Conservation (phyloP, 305 asterid species). For the Ajuga reptans region DNA sequence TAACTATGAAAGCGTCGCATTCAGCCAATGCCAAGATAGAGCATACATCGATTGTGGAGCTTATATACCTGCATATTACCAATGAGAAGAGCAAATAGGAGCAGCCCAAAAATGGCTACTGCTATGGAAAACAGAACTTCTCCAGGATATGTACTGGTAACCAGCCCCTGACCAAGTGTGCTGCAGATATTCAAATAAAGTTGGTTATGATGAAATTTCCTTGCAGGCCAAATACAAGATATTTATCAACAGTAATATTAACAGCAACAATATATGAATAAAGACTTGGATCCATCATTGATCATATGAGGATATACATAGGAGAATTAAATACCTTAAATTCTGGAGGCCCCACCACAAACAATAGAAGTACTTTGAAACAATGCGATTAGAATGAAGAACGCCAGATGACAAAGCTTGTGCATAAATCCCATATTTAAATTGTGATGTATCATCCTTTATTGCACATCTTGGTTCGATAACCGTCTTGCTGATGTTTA, state of each 20-base stretch:
- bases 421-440: conserved; percentile 68
- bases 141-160: conserved; percentile 84
- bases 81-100: conserved; percentile 89
- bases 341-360: conserved; percentile 98
- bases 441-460: conserved; percentile 30
- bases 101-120: conserved; percentile 74
- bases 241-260: not conserved
- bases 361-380: conserved; percentile 72
- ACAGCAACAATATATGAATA: not conserved
- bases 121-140: conserved; percentile 83
- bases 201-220: not conserved
- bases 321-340: conserved; percentile 42
- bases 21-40: not conserved
- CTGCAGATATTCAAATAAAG: conserved; percentile 35
- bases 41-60: not conserved
- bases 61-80: conserved; percentile 92
- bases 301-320: not conserved
- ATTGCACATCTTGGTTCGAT: conserved; percentile 54
- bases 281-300: not conserved
- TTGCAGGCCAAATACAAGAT: not conserved
- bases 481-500: conserved; percentile 33
- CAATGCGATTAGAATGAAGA: conserved; percentile 57
- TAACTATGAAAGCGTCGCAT: not conserved
- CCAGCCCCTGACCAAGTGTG: conserved; percentile 95
- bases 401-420: conserved; percentile 62